Base-by-base conservation (phyloP, 1,284 basidiomycete species). In the Irpex lacteus region DNA sequence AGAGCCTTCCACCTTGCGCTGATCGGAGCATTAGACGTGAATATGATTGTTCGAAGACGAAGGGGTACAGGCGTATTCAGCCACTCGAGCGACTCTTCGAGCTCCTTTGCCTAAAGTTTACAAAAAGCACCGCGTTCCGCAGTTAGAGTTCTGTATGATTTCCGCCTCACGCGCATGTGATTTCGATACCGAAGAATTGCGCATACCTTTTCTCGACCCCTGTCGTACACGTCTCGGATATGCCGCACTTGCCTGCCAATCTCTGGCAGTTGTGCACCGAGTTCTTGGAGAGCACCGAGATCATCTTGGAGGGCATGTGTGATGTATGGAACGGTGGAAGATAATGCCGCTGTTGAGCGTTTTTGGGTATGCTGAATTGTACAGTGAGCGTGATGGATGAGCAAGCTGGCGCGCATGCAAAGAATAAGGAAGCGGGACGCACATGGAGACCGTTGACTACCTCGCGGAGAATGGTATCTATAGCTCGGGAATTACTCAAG, bases 51-150 rank as follows among this genome's bases (percentile, higher is more conserved):
- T 56, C 88, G 82, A 82, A 88, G 87, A 18, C 89, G 86, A 71
- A 88, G 85, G 62, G 88, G 87, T 72, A 89, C 85, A 58, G 89
- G 86, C 0, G 86, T 90, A 71, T 91, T 89, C 34, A 91, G 78
- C 90, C 90, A 92, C 60, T 81, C 80, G 60, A 92, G 77, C 64
- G 87, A 86, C 3, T 73, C 73, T 34, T 87, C 83, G 21, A 92
- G 82, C 8, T 79, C 72, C 69, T 83, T 78, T 5, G 90, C 90
- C 87, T 91, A 65, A 26, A 26, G 26, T 26, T 26, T 26, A 26
- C 26, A 26, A 26, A 26, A 26, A 26, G 26, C 26, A 26, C 21
- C 44, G 58, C 11, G 50, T 34, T 53, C 63, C 59, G 32, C 63
- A 53, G 52, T 53, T 53, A 53, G 52, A 53, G 52, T 53, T 53